A percentile compares a stretch with the other conserved stretches of the same genome.
These are phyloP conservation scores for Quercus lobata DNA, from an alignment of 331 rosid genomes.

Conservation along the genomic window DNA sequence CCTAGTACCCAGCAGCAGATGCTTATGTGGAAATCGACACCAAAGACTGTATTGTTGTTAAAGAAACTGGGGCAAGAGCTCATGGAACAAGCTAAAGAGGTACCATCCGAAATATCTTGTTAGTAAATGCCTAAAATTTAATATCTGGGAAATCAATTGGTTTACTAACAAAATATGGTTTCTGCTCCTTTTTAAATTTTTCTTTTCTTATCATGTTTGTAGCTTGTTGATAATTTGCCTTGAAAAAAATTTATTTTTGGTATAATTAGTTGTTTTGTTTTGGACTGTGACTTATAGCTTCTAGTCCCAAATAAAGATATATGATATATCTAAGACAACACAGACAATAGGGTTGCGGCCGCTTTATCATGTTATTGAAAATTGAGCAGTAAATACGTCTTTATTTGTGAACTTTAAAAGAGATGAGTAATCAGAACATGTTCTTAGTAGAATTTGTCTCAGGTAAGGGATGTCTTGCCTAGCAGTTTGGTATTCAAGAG, in stretches of 20 bases:
- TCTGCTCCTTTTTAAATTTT: background rate
- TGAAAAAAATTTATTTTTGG: background rate
- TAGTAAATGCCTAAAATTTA: background rate
- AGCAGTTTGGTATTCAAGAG: background rate
- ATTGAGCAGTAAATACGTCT: background rate
- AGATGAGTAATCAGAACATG: background rate
- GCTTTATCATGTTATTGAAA: background rate
- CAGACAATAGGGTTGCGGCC: background rate
- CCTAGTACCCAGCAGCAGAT: slow-evolving; percentile 99
- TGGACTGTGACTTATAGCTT: background rate
- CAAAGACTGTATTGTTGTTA: slow-evolving; percentile 85
- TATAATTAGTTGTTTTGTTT: background rate
- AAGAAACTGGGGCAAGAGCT: slow-evolving; percentile 88
- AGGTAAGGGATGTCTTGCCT: background rate
- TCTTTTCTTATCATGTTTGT: background rate
- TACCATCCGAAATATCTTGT: slow-evolving; percentile 10
- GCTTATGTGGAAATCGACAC: slow-evolving; percentile 98
- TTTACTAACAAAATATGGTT: background rate
- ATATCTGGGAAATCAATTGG: background rate
- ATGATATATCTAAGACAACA: no score
- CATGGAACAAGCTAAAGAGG: slow-evolving; percentile 99
- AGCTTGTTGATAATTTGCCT: background rate
- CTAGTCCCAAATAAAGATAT: background rate
- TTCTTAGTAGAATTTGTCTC: background rate
- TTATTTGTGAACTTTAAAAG: background rate